Conservation (phyloP, 805 yeast species). For the Ogataea angusta region DNA sequence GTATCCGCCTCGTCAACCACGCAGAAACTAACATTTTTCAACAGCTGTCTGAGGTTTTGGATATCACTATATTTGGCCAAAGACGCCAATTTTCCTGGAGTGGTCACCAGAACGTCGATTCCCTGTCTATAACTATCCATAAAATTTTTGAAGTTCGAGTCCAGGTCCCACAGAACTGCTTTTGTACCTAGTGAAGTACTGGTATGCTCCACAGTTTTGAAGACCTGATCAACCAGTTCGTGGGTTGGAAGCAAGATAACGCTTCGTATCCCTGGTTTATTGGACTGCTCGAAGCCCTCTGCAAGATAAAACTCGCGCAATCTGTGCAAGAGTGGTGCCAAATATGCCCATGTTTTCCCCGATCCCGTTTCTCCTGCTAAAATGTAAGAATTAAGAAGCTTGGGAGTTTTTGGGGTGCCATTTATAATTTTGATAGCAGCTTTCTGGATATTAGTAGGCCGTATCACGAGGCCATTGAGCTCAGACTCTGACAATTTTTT, state of each 20-base stretch:
- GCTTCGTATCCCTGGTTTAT: slow-evolving; percentile 54
- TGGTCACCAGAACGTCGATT: slow-evolving; percentile 77
- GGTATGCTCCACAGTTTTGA: slow-evolving; percentile 37
- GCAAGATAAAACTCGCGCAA: slow-evolving; percentile 55
- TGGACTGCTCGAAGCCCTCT: slow-evolving; percentile 33
- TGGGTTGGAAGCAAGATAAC: slow-evolving; percentile 86
- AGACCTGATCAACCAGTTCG: slow-evolving; percentile 82
- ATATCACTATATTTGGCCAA: slow-evolving; percentile 32
- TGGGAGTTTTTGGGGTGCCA: slow-evolving; percentile 34
- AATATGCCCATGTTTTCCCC: slow-evolving; percentile 92
- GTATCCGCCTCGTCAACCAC: slow-evolving; percentile 96
- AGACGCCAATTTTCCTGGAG: slow-evolving; percentile 68
- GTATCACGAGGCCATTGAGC: slow-evolving; percentile 36
- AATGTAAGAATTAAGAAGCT: slow-evolving; percentile 57
- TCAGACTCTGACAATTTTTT: slow-evolving; percentile 33
- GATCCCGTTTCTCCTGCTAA: slow-evolving; percentile 97
- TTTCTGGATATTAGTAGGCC: slow-evolving; percentile 80
- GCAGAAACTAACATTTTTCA: slow-evolving; percentile 50
- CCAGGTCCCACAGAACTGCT: slow-evolving; percentile 60
- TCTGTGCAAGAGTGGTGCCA: slow-evolving; percentile 70
- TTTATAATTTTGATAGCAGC: slow-evolving; percentile 64
- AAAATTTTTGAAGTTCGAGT: slow-evolving; percentile 52
- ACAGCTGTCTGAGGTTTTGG: slow-evolving; percentile 34
- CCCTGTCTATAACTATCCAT: slow-evolving; percentile 46
- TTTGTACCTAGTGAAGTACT: slow-evolving; percentile 39